Evolutionary conservation across 768 basidiomycete species (phyloP).

Genomic region (Tricholoma matsutake): DNA sequence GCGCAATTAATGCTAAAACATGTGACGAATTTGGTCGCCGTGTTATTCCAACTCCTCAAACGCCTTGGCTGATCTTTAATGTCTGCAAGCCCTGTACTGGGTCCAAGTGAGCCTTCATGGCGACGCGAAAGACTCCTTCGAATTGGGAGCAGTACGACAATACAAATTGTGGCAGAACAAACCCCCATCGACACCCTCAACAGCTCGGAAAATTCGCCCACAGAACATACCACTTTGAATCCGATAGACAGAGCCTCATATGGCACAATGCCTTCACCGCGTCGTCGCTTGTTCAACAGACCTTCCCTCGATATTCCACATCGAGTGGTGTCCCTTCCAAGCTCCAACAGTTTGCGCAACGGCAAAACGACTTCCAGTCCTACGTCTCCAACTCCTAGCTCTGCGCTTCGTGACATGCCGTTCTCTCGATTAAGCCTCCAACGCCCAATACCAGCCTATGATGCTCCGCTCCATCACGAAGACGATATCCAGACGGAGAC

Average conservation of each 20-base stretch:
- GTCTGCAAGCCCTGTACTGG: background rate
- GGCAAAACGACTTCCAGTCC: constrained; percentile 34
- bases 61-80: background rate
- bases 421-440: constrained; percentile 42
- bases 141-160: constrained; percentile 41
- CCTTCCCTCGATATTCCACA: constrained; percentile 27
- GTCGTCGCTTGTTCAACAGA: constrained; percentile 25
- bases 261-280: constrained; percentile 47
- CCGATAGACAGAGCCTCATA: constrained; percentile 32
- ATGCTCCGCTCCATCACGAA: constrained; percentile 42
- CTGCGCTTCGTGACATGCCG: constrained; percentile 39
- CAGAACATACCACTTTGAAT: constrained; percentile 37
- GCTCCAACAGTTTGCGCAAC: constrained; percentile 28
- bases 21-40: too few species aligned
- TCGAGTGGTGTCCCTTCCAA: constrained; percentile 37
- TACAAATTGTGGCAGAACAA: constrained; percentile 10
- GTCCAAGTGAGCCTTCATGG: constrained; percentile 51
- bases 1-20: too few species aligned
- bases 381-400: constrained; percentile 25
- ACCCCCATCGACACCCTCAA: background rate
- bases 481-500: constrained; percentile 42
- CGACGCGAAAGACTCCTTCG: constrained; percentile 57
- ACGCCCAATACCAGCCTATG: constrained; percentile 74
- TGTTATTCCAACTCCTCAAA: background rate
- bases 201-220: constrained; percentile 13